Evolutionary conservation across 1,139 yeast species (phyloP).

Genomic region (Hanseniaspora sp.): DNA sequence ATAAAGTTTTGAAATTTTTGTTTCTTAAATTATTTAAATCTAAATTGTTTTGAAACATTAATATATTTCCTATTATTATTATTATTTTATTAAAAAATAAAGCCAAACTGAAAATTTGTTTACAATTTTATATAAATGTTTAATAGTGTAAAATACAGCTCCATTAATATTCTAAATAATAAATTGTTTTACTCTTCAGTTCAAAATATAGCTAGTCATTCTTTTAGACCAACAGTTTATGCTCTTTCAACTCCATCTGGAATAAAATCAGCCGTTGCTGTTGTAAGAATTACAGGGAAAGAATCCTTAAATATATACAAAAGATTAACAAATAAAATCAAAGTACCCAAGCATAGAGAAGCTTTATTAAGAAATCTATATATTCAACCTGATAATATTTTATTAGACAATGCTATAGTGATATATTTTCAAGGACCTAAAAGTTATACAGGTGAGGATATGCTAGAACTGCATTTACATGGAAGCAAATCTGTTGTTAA

Average conservation of each 20-base stretch:
- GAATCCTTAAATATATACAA: constrained; percentile 35
- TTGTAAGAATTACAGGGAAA: constrained; percentile 72
- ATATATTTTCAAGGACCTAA: constrained; percentile 60
- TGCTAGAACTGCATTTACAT: constrained; percentile 76
- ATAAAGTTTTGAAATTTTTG: background rate
- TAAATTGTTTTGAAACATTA: background rate
- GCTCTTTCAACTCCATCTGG: constrained; percentile 81
- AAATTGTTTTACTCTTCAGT: background rate
- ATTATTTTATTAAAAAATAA: no score
- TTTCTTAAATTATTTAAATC: background rate
- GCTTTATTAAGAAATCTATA: constrained; percentile 50
- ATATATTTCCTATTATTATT: no score
- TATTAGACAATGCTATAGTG: constrained; percentile 69
- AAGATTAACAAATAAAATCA: constrained; percentile 35
- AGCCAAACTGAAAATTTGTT: no score
- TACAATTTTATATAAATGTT: no score
- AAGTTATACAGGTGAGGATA: constrained; percentile 91
- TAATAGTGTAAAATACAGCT: no score
- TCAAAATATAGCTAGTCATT: constrained; percentile 15
- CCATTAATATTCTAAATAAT: no score
- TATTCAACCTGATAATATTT: constrained; percentile 25
- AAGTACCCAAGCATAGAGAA: constrained; percentile 39
- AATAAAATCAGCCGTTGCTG: constrained; percentile 69
- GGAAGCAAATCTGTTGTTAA: constrained; percentile 84
- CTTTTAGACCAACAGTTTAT: constrained; percentile 54